Evolutionary conservation across 129 eudicot species (phyloP).

Genomic region (Deinandra increscens): DNA sequence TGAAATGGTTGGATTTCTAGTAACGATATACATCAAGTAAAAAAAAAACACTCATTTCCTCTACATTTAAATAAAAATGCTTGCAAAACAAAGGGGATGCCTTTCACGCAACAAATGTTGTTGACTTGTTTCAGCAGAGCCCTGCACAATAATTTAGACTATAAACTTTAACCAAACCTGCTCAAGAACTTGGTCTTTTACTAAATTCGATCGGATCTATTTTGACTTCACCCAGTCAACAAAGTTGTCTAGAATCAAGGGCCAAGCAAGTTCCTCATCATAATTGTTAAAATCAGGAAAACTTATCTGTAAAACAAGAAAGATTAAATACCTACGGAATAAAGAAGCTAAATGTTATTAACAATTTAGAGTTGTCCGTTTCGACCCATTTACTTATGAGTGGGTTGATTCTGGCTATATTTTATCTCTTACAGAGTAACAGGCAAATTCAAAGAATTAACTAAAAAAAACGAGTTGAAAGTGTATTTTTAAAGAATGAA

Average conservation of each 20-base stretch:
- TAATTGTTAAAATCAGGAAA: constrained; percentile 79
- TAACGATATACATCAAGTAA: not conserved
- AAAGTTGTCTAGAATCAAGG: constrained; percentile 79
- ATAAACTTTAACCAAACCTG: constrained; percentile 26
- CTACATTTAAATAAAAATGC: constrained; percentile 20
- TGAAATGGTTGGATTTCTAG: not conserved
- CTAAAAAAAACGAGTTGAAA: not conserved
- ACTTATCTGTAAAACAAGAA: constrained; percentile 51
- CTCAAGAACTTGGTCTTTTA: constrained; percentile 17
- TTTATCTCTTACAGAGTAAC: not conserved
- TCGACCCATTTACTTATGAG: not conserved
- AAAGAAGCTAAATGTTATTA: not conserved
- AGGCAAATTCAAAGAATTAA: not conserved
- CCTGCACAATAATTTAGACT: constrained; percentile 32
- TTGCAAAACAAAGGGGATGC: constrained; percentile 10
- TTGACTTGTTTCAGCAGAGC: constrained; percentile 16
- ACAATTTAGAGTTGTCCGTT: not conserved
- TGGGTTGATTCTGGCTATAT: not conserved
- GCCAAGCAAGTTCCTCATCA: constrained; percentile 78
- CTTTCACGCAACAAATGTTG: constrained; percentile 28
- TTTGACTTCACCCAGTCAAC: constrained; percentile 83
- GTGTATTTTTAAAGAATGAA: not conserved
- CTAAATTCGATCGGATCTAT: constrained; percentile 31
- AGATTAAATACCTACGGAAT: too few relatives aligned
- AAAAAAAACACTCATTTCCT: constrained; percentile 20